Evolutionary conservation across 139 green algal species (phyloP), one percentile per base, ranked within the genome.

Genomic region (Ettlia oleoabundans): DNA sequence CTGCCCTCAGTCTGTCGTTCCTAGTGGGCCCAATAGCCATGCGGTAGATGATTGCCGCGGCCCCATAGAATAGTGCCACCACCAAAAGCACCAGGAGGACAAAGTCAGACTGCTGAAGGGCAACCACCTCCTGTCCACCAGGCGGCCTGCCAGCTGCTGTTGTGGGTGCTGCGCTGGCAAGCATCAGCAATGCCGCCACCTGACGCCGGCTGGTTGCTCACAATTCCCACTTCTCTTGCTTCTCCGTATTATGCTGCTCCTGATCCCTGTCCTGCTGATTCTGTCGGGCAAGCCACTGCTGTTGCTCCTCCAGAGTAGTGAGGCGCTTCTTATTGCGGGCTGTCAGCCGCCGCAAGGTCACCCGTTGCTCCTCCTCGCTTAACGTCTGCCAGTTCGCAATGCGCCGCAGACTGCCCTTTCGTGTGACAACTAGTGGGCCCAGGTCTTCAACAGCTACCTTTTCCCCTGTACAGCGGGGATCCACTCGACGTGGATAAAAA

Each of bases 51-150:
- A 70, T 18, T 28, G 53, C 38, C 0, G 30, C 41, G 10, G 10
- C 41, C 4, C 51, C n/a, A 65, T 76, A 84, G 42, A 78, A 78
- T 6, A 79, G 15, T 2, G 78, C 78, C 41, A 79, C n/a, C 2
- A 84, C 9, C 62, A 84, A 38, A 18, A 84, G 65, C 38, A 84
- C 43, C 38, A 76, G 58, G 8, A 84, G 42, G 52, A 84, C 18
- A 62, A 84, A 75, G 55, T 84, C 78, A 1, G n/a, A 53, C 30
- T 68, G 69, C 38, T 66, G 68, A 7, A 84, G 30, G 10, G 64
- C n/a, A 18, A 78, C 9, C n/a, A 84, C 78, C 43, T 84, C 65
- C 65, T 77, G 61, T 3, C 38, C 58, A n/a, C 28, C 42, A 22
- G 7, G 55, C 55, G 6, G n/a, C 40, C 35, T 53, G n/a, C 5